A percentile compares a stretch with the other conserved stretches of the same genome.
Conservation (phyloP, 805 yeast species). For the Pichia ethanolica region DNA sequence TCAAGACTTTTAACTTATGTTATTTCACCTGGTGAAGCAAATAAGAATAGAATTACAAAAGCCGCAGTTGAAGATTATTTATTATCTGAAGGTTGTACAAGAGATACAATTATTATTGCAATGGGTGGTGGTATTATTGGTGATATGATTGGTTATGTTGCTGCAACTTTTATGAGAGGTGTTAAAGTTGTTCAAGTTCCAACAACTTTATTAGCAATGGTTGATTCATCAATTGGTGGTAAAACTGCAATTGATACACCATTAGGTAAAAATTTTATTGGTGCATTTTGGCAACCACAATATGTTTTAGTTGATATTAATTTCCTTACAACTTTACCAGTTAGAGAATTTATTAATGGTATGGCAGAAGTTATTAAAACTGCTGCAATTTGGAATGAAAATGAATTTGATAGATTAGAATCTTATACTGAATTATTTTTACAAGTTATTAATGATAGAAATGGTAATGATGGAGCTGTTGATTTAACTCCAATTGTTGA, state of each 20-base stretch:
- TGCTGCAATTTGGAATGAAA: slow-evolving; percentile 95
- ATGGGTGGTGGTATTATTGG: slow-evolving; percentile 99
- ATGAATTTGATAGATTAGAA: slow-evolving; percentile 81
- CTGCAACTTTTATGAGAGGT: slow-evolving; percentile 99
- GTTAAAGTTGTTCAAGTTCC: slow-evolving; percentile 91
- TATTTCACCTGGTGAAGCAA: slow-evolving; percentile 89
- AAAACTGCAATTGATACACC: slow-evolving; percentile 98
- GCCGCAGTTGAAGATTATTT: slow-evolving; percentile 90
- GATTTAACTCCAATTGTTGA: slow-evolving; percentile 64
- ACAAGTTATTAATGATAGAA: slow-evolving; percentile 46
- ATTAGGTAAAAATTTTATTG: slow-evolving; percentile 88
- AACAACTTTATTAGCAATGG: slow-evolving; percentile 92
- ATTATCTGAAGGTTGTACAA: slow-evolving; percentile 77
- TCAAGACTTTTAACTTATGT: slow-evolving; percentile 66
- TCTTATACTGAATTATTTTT: slow-evolving; percentile 62
- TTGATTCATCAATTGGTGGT: slow-evolving; percentile 96
- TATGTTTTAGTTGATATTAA: slow-evolving; percentile 82
- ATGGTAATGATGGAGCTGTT: slow-evolving; percentile 37
- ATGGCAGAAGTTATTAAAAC: slow-evolving; percentile 98
- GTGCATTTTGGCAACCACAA: slow-evolving; percentile 96
- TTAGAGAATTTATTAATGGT: slow-evolving; percentile 92
- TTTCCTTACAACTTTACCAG: slow-evolving; percentile 82
- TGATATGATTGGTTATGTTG: slow-evolving; percentile 97
- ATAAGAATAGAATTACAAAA: slow-evolving; percentile 81
- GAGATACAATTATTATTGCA: slow-evolving; percentile 91